Conservation (phyloP, 1,284 basidiomycete genomes). For the Cutaneotrichosporon dermatis region DNA sequence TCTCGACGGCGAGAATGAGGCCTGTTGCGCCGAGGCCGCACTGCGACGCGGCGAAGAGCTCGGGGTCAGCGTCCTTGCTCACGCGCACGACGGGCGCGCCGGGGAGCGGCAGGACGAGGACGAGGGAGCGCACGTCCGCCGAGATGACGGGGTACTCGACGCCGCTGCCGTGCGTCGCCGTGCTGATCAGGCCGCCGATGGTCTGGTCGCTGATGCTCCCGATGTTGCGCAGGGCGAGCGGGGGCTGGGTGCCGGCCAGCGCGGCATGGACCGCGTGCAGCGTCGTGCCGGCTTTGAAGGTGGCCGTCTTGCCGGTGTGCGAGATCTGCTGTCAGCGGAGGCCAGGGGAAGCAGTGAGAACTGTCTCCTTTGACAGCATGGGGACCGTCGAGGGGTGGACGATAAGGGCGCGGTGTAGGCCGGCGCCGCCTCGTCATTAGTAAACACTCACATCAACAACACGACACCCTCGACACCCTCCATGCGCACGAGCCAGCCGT, state of each 20-base stretch:
- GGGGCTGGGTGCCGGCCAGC: conserved; percentile 59
- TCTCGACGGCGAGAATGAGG: conserved; percentile 71
- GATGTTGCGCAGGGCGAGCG: conserved; percentile 81
- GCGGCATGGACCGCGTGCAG: conserved; percentile 63
- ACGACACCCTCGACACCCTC: conserved; percentile 64
- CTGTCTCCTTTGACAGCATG: too few species aligned
- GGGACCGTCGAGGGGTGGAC: too few species aligned
- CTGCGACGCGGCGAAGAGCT: conserved; percentile 85
- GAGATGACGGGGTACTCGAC: conserved; percentile 76
- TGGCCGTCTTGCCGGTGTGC: conserved; percentile 56
- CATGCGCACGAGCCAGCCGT: conserved; percentile 74
- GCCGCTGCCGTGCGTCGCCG: conserved; percentile 92
- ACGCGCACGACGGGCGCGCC: conserved; percentile 37
- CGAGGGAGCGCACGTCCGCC: conserved; percentile 70
- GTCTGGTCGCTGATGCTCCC: conserved; percentile 98
- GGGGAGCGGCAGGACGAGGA: conserved; percentile 55
- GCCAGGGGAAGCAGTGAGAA: too few species aligned
- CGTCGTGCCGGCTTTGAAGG: conserved; percentile 72
- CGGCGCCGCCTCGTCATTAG: too few species aligned
- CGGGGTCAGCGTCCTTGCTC: conserved; percentile 53
- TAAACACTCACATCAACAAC: conserved; percentile 67
- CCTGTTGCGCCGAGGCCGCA: conserved; percentile 94
- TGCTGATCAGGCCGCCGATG: conserved; percentile 87
- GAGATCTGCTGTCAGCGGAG: conserved; percentile 60
- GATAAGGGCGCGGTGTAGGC: too few species aligned